Percentiles rank a stretch among this genome's conserved stretches.
Evolutionary conservation across 2,329 filamentous ascomycete genomes (phyloP).

Genomic region (Aschersonia sp.): DNA sequence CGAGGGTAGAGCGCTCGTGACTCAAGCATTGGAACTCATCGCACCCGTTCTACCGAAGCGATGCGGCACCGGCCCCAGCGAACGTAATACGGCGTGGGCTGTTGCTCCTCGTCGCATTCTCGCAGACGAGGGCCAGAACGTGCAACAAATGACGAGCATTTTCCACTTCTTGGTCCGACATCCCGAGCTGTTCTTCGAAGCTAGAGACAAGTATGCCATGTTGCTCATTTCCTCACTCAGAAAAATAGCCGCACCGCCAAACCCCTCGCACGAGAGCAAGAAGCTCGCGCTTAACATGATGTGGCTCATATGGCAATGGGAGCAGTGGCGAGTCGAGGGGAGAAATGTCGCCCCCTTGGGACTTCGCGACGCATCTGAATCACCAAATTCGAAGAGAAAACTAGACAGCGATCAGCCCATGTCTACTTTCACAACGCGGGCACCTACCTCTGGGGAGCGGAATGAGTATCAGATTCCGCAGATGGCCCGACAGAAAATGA

Average conservation of each 20-base stretch:
- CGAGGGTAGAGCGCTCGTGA: conserved; percentile 81
- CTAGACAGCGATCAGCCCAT: conserved; percentile 51
- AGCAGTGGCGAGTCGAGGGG: conserved; percentile 63
- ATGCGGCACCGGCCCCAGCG: conserved; percentile 45
- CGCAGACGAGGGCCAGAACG: conserved; percentile 85
- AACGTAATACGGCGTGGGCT: conserved; percentile 74
- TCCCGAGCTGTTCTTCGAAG: conserved; percentile 87
- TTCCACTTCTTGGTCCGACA: conserved; percentile 94
- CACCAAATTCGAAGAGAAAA: conserved; percentile 60
- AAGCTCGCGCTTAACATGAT: conserved; percentile 85
- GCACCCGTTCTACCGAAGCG: conserved; percentile 87
- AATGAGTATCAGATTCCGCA: conserved; percentile 55
- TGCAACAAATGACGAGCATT: conserved; percentile 91
- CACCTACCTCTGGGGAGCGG: conserved; percentile 28
- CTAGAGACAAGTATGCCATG: conserved; percentile 76
- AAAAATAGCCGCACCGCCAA: conserved; percentile 74
- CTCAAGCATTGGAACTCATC: conserved; percentile 85
- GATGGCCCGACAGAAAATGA: conserved; percentile 59
- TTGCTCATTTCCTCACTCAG: conserved; percentile 78
- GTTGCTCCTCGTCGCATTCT: conserved; percentile 81
- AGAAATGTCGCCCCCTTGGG: conserved; percentile 17
- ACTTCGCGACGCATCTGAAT: conserved; percentile 38
- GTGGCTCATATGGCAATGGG: conserved; percentile 83
- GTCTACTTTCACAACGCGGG: conserved; percentile 35
- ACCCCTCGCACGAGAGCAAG: conserved; percentile 79